These are phyloP conservation scores for Amphichorda felina DNA, from an alignment of 2,329 filamentous ascomycete genomes.

Conservation along the genomic window DNA sequence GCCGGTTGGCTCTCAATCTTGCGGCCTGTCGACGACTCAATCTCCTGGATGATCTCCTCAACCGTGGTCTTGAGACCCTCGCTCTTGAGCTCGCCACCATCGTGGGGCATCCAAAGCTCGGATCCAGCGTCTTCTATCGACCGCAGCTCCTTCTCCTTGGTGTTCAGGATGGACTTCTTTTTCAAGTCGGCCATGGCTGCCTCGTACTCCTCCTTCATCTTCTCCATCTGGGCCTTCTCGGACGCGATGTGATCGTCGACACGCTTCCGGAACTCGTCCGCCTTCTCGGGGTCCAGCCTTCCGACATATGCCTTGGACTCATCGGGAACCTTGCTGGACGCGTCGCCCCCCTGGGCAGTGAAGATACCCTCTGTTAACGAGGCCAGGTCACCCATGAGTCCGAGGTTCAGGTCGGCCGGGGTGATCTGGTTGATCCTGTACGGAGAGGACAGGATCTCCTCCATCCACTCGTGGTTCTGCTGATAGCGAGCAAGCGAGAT, in stretches of 20 bases:
- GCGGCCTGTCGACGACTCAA: constrained; percentile 60
- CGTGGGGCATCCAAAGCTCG: constrained; percentile 46
- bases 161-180: constrained; percentile 55
- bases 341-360: constrained; percentile 46
- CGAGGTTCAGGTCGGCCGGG: constrained; percentile 77
- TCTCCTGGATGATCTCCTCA: constrained; percentile 62
- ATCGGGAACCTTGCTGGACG: constrained; percentile 30
- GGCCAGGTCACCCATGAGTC: constrained; percentile 71
- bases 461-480: constrained; percentile 98
- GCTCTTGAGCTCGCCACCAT: constrained; percentile 33
- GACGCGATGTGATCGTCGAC: constrained; percentile 60
- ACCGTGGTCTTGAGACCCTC: constrained; percentile 38
- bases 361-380: constrained; percentile 78
- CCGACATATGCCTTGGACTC: constrained; percentile 40
- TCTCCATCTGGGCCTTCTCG: constrained; percentile 71
- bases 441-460: constrained; percentile 85
- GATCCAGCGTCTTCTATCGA: constrained; percentile 47
- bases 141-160: constrained; percentile 67
- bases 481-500: constrained; percentile 79
- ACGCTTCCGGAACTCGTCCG: constrained; percentile 73
- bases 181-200: constrained; percentile 65
- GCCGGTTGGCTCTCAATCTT: constrained; percentile 52
- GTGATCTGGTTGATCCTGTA: constrained; percentile 78
- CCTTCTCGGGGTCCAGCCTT: constrained; percentile 60
- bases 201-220: constrained; percentile 69